Conservation (phyloP, 2,329 filamentous ascomycete genomes). For the Aureobasidium lini region DNA sequence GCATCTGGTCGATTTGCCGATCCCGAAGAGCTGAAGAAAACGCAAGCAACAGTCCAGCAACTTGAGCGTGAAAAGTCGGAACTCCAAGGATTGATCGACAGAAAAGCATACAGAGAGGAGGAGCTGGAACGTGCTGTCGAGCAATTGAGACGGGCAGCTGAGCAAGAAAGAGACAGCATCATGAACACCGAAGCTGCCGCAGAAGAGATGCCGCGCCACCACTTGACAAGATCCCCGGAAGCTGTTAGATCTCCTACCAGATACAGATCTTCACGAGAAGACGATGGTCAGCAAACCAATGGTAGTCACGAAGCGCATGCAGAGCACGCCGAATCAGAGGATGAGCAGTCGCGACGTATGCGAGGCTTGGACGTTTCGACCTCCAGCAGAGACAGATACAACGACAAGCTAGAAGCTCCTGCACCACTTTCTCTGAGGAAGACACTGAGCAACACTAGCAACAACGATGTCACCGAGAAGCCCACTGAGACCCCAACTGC, state of each 20-base stretch:
- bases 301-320: background rate
- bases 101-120: conserved; percentile 67
- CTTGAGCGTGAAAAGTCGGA: conserved; percentile 76
- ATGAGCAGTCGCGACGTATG: background rate
- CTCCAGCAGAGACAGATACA: background rate
- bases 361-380: background rate
- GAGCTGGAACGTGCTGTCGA: conserved; percentile 68
- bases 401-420: conserved; percentile 18
- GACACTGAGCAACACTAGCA: conserved; percentile 8
- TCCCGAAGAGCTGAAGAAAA: conserved; percentile 46
- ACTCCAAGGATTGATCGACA: conserved; percentile 63
- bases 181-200: conserved; percentile 42
- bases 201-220: conserved; percentile 40
- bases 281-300: background rate
- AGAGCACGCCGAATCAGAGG: background rate
- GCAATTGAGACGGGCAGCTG: conserved; percentile 24
- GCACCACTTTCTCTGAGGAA: conserved; percentile 9
- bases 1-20: conserved; percentile 13
- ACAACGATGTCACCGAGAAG: background rate
- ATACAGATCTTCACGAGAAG: conserved; percentile 2
- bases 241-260: conserved; percentile 38
- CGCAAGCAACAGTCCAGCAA: conserved; percentile 56
- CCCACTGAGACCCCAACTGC: background rate
- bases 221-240: conserved; percentile 45
- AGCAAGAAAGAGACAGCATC: conserved; percentile 44